Percentiles rank a stretch among this genome's conserved stretches.
Evolutionary conservation across 768 basidiomycete genomes (phyloP).

Genomic region (Leccinellum albellum): DNA sequence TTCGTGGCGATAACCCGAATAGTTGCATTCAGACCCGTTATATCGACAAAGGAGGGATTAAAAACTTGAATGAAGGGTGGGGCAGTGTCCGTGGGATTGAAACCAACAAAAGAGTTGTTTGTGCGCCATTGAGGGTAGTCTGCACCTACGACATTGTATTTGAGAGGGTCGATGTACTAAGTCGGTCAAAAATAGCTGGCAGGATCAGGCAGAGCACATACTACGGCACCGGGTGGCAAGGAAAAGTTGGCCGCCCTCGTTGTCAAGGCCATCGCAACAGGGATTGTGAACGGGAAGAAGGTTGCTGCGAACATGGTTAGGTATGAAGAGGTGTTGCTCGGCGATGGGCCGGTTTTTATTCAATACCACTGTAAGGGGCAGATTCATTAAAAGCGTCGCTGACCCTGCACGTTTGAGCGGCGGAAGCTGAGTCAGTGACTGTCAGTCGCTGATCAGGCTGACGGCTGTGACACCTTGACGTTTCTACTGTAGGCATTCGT

Average conservation of each 20-base stretch:
- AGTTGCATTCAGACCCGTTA: conserved; percentile 56
- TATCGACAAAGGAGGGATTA: conserved; percentile 49
- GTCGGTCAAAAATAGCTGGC: neutral
- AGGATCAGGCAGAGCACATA: neutral
- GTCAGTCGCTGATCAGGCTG: no score
- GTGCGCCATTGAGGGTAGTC: conserved; percentile 36
- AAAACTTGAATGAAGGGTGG: conserved; percentile 60
- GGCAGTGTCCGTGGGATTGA: conserved; percentile 59
- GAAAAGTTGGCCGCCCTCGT: neutral
- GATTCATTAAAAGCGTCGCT: neutral
- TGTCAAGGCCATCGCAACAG: neutral
- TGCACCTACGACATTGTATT: conserved; percentile 49
- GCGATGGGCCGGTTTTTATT: neutral
- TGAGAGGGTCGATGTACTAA: conserved; percentile 49
- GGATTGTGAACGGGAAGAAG: neutral
- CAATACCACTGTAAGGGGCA: neutral
- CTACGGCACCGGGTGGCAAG: conserved; percentile 20
- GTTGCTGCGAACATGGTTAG: conserved; percentile 3
- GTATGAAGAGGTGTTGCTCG: neutral
- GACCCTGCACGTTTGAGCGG: neutral
- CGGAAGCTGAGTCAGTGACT: neutral
- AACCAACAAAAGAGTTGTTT: conserved; percentile 39
- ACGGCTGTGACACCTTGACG: no score
- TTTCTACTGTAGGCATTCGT: no score
- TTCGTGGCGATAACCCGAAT: conserved; percentile 59